Evolutionary conservation across 1,139 yeast species (phyloP), one percentile per base, ranked within the genome.

Genomic region (Blastobotrys proliferans): DNA sequence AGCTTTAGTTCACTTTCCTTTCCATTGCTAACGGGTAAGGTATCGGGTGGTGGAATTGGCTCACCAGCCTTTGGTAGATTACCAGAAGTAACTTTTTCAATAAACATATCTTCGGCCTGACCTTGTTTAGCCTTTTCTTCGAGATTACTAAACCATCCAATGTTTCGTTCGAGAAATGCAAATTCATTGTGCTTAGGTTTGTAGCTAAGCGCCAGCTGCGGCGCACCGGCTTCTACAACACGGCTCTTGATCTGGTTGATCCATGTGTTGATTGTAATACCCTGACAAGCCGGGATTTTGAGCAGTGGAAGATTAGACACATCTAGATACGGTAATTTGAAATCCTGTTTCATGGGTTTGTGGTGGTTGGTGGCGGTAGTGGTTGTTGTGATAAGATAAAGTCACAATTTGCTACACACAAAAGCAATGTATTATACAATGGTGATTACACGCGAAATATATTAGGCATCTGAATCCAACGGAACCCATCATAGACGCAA

Each of bases 201-300:
- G 35, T 38, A 38, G 24, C 26, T 31, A 6, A 38, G 35, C 35
- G 41, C 41, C 30, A 38, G 17, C 25, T 38, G 24, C 11, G 38
- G 43, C 21, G 25, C 40, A 11, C 21, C 31, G 3, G 34, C 9
- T 6, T 27, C 20, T 5, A 37, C 21, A 6, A 37, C 4, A n/a
- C 6, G 10, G 30, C 6, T 8, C 13, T 27, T 11, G 30, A 27
- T 11, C 30, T 27, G 30, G 13, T 6, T 27, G 30, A 27, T 27
- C 30, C 30, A 27, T 8, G 8, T 11, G 11, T 24, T 24, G 26
- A 11, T 11, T 8, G 26, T 24, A 9, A 11, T 24, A 11, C 26
- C 26, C 6, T 22, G 26, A 22, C 9, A 11, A 22, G 26, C 11
- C 9, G 9, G 9, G 11, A 22, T 22, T 27, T 27, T 27, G n/a